A percentile compares a stretch with the other conserved stretches of the same genome.
These are phyloP conservation scores for Tylopilus rubrobrunneus DNA, from an alignment of 768 basidiomycete genomes.

Conservation along the genomic window DNA sequence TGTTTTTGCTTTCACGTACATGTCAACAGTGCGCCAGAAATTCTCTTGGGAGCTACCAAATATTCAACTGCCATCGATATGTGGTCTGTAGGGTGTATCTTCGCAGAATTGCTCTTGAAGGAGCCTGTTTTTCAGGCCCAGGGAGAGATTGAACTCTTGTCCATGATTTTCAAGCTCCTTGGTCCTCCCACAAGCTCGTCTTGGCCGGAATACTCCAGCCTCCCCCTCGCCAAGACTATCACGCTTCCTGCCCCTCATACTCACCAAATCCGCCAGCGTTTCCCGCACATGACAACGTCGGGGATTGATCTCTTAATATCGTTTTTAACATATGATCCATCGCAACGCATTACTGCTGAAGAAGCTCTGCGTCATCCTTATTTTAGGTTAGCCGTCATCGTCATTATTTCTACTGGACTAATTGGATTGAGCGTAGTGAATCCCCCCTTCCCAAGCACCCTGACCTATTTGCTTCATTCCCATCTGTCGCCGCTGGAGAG, in stretches of 20 bases:
- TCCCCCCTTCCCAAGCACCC: constrained; percentile 95
- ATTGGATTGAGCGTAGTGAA: constrained; percentile 50
- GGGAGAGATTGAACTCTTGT: constrained; percentile 86
- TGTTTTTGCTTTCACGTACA: constrained; percentile 7
- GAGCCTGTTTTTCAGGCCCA: constrained; percentile 99
- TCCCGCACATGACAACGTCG: constrained; percentile 76
- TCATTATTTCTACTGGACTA: background rate
- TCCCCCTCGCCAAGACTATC: constrained; percentile 81
- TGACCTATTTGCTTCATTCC: constrained; percentile 93
- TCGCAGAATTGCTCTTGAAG: constrained; percentile 91
- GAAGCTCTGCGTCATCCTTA: constrained; percentile 90
- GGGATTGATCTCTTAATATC: constrained; percentile 83
- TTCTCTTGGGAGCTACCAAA: constrained; percentile 85
- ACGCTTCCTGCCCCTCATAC: constrained; percentile 71
- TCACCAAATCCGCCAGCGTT: constrained; percentile 77
- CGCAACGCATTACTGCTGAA: constrained; percentile 79
- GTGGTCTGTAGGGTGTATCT: constrained; percentile 99
- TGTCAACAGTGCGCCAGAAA: constrained; percentile 79
- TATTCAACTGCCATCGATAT: constrained; percentile 96
- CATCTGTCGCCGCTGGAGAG: constrained; percentile 94
- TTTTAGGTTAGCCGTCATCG: constrained; percentile 56
- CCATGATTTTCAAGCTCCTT: constrained; percentile 92
- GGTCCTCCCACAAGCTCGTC: constrained; percentile 84
- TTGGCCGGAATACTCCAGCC: constrained; percentile 80
- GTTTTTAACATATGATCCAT: constrained; percentile 87